Evolutionary conservation across 2,329 filamentous ascomycete genomes (phyloP), one percentile per base, ranked within the genome.

Genomic region (Penicillium sp.): DNA sequence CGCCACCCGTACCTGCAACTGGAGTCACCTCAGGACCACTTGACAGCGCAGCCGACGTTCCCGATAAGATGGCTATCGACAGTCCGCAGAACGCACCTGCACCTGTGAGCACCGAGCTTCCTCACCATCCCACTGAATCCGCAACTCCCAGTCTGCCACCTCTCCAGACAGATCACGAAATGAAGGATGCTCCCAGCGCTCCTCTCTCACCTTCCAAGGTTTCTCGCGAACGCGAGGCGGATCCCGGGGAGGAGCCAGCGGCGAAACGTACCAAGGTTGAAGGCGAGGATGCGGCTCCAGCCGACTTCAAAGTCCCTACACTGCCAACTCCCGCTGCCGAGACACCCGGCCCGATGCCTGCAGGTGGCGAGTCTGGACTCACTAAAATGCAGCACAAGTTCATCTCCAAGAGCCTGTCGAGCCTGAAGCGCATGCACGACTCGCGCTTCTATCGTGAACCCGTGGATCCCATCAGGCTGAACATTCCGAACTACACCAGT

Each of bases 241-340:
- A 95, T 57, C 75, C 56, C 11, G 62, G 58, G 16, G 76, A 78
- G 18, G 75, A 90, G 57, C 90, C 87, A 47, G 82, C 83, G 14
- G 82, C 90, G 1, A 96, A 96, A 76, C 86, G 92, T 24, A 84
- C 89, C 33, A 92, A 86, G 73, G 88, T 89, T 0, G 87, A 88
- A 14, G 76, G 77, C 11, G 75, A 79, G 39, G 73, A 74, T 18
- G 55, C 63, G 1, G 74, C 76, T 27, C 70, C 73, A 43, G 61
- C 61, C 4, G 73, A 74, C 38, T 75, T 76, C 62, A 78, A 79
- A 58, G 68, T 75, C 11, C 73, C 76, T 1, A 69, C 74, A 8
- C 54, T 74, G 10, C 74, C 77, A 35, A 65, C 73, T 20, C 67
- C 65, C 36, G 65, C 69, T 5, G 67, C 71, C 9, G 62, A 63